Evolutionary conservation across 2,329 filamentous ascomycete species (phyloP).

Genomic region (Penicillium brevicompactum): DNA sequence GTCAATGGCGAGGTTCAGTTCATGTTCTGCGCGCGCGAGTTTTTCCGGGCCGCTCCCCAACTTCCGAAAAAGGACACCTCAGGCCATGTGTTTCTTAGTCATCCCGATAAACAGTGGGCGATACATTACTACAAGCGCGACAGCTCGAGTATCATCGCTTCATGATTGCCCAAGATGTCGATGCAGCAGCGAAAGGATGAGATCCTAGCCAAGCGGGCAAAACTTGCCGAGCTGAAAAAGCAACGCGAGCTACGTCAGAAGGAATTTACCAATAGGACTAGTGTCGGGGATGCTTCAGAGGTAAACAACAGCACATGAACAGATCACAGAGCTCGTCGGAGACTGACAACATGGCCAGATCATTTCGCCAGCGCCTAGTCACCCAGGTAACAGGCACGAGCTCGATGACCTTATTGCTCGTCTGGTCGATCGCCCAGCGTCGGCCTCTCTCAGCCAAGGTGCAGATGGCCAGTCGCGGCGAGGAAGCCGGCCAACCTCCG

Average conservation of each 20-base stretch:
- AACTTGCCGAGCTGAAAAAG: slow-evolving; percentile 92
- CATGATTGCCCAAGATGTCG: slow-evolving; percentile 28
- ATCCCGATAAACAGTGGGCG: slow-evolving; percentile 26
- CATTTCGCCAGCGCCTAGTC: slow-evolving; percentile 68
- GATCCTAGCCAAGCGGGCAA: slow-evolving; percentile 94
- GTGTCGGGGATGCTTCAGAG: slow-evolving; percentile 69
- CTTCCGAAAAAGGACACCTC: slow-evolving; percentile 5
- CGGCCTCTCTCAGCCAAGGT: slow-evolving; percentile 62
- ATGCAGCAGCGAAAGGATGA: slow-evolving; percentile 83
- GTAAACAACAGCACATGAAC: slow-evolving; percentile 50
- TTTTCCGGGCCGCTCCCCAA: slow-evolving; percentile 40
- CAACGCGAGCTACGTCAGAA: slow-evolving; percentile 82
- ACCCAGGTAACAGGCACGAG: slow-evolving; percentile 66
- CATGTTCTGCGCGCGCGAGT: slow-evolving; percentile 41
- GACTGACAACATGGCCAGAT: slow-evolving; percentile 51
- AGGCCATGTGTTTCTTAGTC: neutral
- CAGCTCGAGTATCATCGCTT: slow-evolving; percentile 4
- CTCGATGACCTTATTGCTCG: slow-evolving; percentile 85
- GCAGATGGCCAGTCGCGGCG: slow-evolving; percentile 48
- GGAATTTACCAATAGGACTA: slow-evolving; percentile 72
- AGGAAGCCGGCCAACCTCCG: slow-evolving; percentile 80
- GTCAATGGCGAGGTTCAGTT: slow-evolving; percentile 38
- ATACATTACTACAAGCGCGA: slow-evolving; percentile 2
- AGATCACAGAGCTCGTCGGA: slow-evolving; percentile 4
- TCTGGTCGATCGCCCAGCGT: slow-evolving; percentile 74